phyloP scores from a whole-genome alignment of 192 early-diverging fungal genomes.

The Umbelopsis isabellina region DNA sequence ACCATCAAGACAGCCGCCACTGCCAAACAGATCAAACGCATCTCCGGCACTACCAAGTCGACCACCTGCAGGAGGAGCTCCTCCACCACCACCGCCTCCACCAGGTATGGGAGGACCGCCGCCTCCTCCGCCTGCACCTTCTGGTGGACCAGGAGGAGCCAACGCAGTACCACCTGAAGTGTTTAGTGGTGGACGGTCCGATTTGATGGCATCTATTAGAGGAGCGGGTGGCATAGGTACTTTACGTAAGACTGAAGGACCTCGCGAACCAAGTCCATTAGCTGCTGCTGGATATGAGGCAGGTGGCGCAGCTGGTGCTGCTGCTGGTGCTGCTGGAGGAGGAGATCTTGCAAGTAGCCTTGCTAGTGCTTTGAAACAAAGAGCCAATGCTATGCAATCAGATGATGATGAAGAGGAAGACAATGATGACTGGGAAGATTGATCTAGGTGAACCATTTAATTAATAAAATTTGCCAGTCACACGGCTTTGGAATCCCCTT shows the following conservation, averaged over 20 bases:
- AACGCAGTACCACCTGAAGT: constrained; percentile 12
- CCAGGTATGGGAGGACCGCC: constrained; percentile 16
- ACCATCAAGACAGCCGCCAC: constrained; percentile 25
- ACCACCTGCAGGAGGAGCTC: not conserved
- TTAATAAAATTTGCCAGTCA: not conserved
- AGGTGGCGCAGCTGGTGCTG: constrained; percentile 5
- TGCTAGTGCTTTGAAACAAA: constrained; percentile 34
- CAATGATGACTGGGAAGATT: constrained; percentile 44
- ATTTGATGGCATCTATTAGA: constrained; percentile 53
- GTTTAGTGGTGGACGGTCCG: constrained; percentile 27
- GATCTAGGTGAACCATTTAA: not conserved
- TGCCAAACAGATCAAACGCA: not conserved
- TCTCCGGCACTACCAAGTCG: constrained; percentile 14
- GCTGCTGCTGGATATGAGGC: constrained; percentile 13
- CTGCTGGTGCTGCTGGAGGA: not conserved
- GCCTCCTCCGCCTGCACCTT: constrained; percentile 27
- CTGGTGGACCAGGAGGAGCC: not conserved
- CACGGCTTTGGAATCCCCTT: not conserved
- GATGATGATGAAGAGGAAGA: constrained; percentile 42
- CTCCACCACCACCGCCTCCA: constrained; percentile 48
- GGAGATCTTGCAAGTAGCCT: constrained; percentile 33
- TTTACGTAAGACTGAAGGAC: constrained; percentile 40
- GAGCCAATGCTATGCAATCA: constrained; percentile 38
- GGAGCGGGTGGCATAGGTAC: constrained; percentile 48
- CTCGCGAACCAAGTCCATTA: constrained; percentile 18